phyloP scores from a whole-genome alignment of 768 basidiomycete species.

The Tubosaeta brunneosetosa region DNA sequence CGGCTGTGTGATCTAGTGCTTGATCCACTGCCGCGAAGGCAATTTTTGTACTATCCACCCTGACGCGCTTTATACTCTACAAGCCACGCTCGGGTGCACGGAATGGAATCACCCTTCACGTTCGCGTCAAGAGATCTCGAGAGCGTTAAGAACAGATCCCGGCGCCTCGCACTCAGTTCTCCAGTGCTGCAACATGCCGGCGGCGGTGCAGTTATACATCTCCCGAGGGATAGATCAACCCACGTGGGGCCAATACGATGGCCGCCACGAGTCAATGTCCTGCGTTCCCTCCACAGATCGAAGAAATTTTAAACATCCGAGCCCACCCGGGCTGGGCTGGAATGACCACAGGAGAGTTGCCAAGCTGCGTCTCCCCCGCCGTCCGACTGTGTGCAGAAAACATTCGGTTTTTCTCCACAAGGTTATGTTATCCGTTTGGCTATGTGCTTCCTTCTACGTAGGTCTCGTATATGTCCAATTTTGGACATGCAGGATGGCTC shows the following conservation, averaged over 20 bases:
- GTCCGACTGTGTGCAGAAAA: not conserved
- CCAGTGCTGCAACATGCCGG: not conserved
- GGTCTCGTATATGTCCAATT: not conserved
- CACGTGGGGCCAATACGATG: not conserved
- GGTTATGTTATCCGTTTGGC: not conserved
- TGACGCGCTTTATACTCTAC: not conserved
- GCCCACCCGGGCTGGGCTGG: not conserved
- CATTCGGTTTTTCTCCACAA: not conserved
- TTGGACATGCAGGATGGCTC: slow-evolving; percentile 4
- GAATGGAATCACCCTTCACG: not conserved
- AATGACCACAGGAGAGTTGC: slow-evolving; percentile 1
- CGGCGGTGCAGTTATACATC: not conserved
- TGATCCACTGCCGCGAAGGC: not conserved
- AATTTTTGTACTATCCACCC: not conserved
- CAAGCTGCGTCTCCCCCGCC: not conserved
- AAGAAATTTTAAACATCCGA: not conserved
- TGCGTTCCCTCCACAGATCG: slow-evolving; percentile 1
- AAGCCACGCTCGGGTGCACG: not conserved
- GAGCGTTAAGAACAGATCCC: not conserved
- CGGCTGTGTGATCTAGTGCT: not conserved
- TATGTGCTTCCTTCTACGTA: not conserved
- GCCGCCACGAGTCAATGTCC: not conserved
- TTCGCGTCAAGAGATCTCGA: not conserved
- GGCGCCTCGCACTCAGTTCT: not conserved
- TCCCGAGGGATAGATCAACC: not conserved